phyloP scores from a whole-genome alignment of 225 moss, liverwort and hornwort species.

The Neckera pumila region DNA sequence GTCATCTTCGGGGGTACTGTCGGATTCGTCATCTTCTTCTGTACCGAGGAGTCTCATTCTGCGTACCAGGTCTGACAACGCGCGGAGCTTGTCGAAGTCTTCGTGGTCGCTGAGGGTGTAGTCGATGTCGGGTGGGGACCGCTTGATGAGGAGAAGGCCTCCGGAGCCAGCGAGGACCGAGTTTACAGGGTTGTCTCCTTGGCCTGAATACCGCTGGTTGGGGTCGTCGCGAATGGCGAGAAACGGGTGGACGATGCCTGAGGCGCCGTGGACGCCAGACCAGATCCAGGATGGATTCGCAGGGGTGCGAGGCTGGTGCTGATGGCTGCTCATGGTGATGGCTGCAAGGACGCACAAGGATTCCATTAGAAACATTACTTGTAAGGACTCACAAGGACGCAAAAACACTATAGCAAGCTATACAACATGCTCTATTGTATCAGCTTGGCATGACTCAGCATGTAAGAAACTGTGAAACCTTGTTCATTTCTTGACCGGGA shows the following conservation, averaged over 20 bases:
- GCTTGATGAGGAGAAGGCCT: not conserved
- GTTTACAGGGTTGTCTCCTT: rapidly evolving
- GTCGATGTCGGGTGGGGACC: rapidly evolving
- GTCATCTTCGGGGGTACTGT: not conserved
- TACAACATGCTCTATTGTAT: too few relatives aligned
- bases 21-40: not conserved
- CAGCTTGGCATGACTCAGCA: rapidly evolving
- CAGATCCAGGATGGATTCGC: not conserved
- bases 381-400: not conserved
- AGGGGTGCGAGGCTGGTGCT: not conserved
- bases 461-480: not conserved
- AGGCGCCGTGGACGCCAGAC: not conserved
- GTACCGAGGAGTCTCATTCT: too few relatives aligned
- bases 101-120: not conserved
- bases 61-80: not conserved
- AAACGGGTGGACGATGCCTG: not conserved
- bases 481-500: too few relatives aligned
- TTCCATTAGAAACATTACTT: not conserved
- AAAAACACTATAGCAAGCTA: too few relatives aligned
- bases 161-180: not conserved
- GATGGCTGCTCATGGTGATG: not conserved
- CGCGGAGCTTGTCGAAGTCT: too few relatives aligned
- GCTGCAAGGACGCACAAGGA: not conserved
- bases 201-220: rapidly evolving
- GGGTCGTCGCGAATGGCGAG: not conserved